Evolutionary conservation across 768 basidiomycete species (phyloP).

Genomic region (Psilocybe sp.): DNA sequence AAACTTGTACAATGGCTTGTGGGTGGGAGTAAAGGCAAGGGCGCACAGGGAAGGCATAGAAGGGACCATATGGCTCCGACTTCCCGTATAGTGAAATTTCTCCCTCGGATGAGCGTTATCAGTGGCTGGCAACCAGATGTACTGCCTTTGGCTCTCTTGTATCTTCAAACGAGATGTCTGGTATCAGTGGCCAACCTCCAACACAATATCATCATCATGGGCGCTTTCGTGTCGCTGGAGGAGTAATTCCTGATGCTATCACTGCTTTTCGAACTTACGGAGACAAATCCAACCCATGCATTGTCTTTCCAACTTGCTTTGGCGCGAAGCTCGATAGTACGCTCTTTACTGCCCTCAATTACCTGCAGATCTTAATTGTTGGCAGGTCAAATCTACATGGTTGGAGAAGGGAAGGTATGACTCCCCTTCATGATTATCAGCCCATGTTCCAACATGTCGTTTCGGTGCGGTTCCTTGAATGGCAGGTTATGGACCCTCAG

Average conservation of each 20-base stretch:
- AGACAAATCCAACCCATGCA: conserved; percentile 47
- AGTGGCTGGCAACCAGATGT: too few species aligned
- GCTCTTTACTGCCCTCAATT: conserved; percentile 9
- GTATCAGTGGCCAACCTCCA: conserved; percentile 12
- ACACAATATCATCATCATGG: conserved; percentile 53
- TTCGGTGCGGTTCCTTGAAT: too few species aligned
- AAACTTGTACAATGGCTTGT: too few species aligned
- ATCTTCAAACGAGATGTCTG: too few species aligned
- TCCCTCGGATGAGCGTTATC: too few species aligned
- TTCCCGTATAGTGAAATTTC: too few species aligned
- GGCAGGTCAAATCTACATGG: conserved; percentile 42
- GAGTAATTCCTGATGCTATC: conserved; percentile 51
- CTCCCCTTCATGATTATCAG: not conserved
- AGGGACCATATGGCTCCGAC: too few species aligned
- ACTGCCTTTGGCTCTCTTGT: too few species aligned
- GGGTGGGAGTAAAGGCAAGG: too few species aligned
- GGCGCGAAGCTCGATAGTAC: conserved; percentile 50
- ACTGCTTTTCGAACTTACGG: conserved; percentile 60
- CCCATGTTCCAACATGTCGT: not conserved
- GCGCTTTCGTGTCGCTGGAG: conserved; percentile 49
- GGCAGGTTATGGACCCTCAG: conserved; percentile 44
- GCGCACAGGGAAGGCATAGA: too few species aligned
- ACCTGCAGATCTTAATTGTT: conserved; percentile 5
- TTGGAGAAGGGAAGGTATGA: conserved; percentile 48
- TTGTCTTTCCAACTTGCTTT: conserved; percentile 58